Conservation (phyloP, 1,284 basidiomycete genomes). For the Phenoliferia sp. region DNA sequence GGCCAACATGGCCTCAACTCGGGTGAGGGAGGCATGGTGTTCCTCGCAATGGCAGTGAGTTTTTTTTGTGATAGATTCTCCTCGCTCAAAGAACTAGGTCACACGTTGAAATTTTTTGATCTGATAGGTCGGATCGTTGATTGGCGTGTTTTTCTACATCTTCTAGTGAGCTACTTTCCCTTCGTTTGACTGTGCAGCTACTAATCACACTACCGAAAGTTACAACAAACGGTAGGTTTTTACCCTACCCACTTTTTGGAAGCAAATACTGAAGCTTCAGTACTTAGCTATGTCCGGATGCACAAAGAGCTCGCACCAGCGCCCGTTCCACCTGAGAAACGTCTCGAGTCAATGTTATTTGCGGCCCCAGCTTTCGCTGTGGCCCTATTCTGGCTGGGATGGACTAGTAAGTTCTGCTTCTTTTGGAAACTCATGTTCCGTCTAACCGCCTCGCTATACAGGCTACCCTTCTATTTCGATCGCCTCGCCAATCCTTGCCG, state of each 20-base stretch:
- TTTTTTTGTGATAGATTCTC: too few relatives aligned
- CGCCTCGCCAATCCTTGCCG: conserved; percentile 22
- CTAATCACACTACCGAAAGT: neutral
- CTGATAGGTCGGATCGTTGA: conserved; percentile 28
- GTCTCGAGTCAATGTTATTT: conserved; percentile 33
- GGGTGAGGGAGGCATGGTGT: conserved; percentile 48
- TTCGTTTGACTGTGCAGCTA: neutral
- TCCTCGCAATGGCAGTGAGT: conserved; percentile 46
- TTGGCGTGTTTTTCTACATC: conserved; percentile 32
- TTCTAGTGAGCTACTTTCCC: conserved; percentile 21
- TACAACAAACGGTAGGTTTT: neutral
- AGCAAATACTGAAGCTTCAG: conserved; percentile 22
- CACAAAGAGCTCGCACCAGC: neutral
- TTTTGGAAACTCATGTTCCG: too few relatives aligned
- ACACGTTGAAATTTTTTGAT: too few relatives aligned
- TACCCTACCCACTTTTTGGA: too few relatives aligned
- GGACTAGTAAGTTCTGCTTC: too few relatives aligned
- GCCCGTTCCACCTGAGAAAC: conserved; percentile 37
- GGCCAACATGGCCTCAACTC: conserved; percentile 48
- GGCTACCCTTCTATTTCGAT: conserved; percentile 32
- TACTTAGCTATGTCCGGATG: conserved; percentile 30
- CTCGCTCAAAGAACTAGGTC: too few relatives aligned
- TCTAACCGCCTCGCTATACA: conserved; percentile 41
- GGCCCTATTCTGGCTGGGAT: neutral
- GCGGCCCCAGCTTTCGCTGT: conserved; percentile 40